A percentile compares a stretch with the other conserved stretches of the same genome.
Conservation (phyloP, 208 protist species). For the Crithidia expoeki region DNA sequence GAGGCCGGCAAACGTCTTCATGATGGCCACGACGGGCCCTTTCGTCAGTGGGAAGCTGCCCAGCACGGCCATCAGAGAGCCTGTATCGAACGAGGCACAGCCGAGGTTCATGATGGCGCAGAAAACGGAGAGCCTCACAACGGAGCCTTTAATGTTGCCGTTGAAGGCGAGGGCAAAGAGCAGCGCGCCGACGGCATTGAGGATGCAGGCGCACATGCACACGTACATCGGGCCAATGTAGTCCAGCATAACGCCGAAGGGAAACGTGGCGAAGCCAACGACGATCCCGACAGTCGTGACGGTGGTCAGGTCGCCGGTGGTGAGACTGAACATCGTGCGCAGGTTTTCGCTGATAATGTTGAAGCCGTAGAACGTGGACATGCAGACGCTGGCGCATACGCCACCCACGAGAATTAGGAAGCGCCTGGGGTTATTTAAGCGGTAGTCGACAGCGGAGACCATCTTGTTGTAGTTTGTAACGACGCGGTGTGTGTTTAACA, state of each 20-base stretch:
- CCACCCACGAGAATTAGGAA: slow-evolving; percentile 73
- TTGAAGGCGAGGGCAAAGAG: slow-evolving; percentile 65
- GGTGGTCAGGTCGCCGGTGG: slow-evolving; percentile 46
- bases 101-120: slow-evolving; percentile 65
- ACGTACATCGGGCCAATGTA: slow-evolving; percentile 56
- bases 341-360: slow-evolving; percentile 67
- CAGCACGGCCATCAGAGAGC: slow-evolving; percentile 69
- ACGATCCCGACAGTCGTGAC: slow-evolving; percentile 65
- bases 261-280: slow-evolving; percentile 45
- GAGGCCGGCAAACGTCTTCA: slow-evolving; percentile 62
- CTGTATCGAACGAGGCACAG: slow-evolving; percentile 56
- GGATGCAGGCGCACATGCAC: slow-evolving; percentile 26
- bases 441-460: too few species aligned
- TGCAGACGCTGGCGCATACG: slow-evolving; percentile 59
- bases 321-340: slow-evolving; percentile 41
- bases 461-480: too few species aligned
- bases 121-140: slow-evolving; percentile 52
- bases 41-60: slow-evolving; percentile 59
- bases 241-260: slow-evolving; percentile 66
- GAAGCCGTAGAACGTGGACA: slow-evolving; percentile 76
- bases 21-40: slow-evolving; percentile 54
- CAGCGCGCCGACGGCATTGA: slow-evolving; percentile 43
- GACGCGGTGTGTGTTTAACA: too few species aligned
- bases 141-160: slow-evolving; percentile 37
- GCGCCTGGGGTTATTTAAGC: slow-evolving; percentile 70